These are phyloP conservation scores for Hymenoscyphus occultus DNA, from an alignment of 2,329 filamentous ascomycete genomes.

Conservation along the genomic window DNA sequence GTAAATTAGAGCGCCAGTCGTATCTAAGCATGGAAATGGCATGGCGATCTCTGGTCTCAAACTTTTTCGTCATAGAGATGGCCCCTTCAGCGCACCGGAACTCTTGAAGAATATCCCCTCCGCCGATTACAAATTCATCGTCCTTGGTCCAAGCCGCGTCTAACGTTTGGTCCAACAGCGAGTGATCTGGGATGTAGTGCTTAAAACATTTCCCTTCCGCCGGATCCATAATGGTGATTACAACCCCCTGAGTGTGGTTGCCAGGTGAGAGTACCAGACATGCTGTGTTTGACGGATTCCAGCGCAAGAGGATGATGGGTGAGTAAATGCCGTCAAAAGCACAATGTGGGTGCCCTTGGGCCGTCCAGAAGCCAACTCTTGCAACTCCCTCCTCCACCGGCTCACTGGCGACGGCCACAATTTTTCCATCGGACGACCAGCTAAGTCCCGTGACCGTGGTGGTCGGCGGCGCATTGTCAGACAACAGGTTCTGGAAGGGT, in stretches of 20 bases:
- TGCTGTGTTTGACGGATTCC: constrained; percentile 55
- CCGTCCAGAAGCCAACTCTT: constrained; percentile 54
- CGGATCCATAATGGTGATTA: constrained; percentile 52
- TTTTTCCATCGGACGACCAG: constrained; percentile 56
- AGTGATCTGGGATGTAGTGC: constrained; percentile 49
- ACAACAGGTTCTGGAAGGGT: constrained; percentile 46
- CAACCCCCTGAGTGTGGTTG: constrained; percentile 49
- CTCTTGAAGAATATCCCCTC: constrained; percentile 51
- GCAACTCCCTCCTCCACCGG: constrained; percentile 46
- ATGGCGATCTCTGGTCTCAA: constrained; percentile 53
- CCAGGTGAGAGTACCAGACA: constrained; percentile 57
- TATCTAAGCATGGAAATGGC: constrained; percentile 55
- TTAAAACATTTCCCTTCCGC: constrained; percentile 35
- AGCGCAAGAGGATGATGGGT: constrained; percentile 60
- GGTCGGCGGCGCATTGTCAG: constrained; percentile 50
- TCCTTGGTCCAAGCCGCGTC: constrained; percentile 61
- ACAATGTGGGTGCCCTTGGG: constrained; percentile 51
- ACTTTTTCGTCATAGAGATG: constrained; percentile 48
- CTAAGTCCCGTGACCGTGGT: constrained; percentile 57
- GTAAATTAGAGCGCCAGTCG: constrained; percentile 51
- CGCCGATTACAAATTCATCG: constrained; percentile 56
- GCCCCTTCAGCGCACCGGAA: constrained; percentile 47
- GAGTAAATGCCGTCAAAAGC: constrained; percentile 56
- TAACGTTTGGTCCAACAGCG: constrained; percentile 49
- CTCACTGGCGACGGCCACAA: constrained; percentile 58